These are phyloP conservation scores for Volvox reticuliferus DNA, from an alignment of 139 green algal genomes.

Conservation along the genomic window DNA sequence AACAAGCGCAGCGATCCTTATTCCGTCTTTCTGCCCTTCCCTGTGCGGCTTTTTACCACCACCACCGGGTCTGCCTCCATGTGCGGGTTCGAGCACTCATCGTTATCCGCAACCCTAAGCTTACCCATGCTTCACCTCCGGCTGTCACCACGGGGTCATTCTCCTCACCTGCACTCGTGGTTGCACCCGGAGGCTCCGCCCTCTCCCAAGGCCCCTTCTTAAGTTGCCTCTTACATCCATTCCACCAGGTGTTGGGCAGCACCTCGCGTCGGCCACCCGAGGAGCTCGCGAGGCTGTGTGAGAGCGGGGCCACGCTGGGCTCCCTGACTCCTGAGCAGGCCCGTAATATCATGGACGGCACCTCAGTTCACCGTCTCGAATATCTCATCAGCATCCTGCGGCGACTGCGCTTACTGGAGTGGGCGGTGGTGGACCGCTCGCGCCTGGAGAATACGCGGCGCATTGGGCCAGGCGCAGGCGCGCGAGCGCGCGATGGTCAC, in stretches of 20 bases:
- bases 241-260: constrained; percentile 50
- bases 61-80: no score
- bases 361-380: constrained; percentile 22
- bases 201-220: no score
- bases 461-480: constrained; percentile 1
- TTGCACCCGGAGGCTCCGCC: no score
- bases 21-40: no score
- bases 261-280: constrained; percentile 5
- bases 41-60: no score
- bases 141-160: no score
- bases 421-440: constrained; percentile 11
- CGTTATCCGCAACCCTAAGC: no score
- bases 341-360: constrained; percentile 35
- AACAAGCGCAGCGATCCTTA: no score
- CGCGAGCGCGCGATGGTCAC: constrained; percentile 1
- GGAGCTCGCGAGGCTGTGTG: constrained; percentile 51
- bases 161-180: no score
- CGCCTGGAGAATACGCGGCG: background rate
- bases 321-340: constrained; percentile 20
- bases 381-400: constrained; percentile 33
- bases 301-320: constrained; percentile 25
- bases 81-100: no score
- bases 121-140: no score
- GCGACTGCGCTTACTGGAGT: constrained; percentile 32
- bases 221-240: no score